These are phyloP conservation scores for Knufia petricola DNA, from an alignment of 2,329 filamentous ascomycete species.

Conservation along the genomic window DNA sequence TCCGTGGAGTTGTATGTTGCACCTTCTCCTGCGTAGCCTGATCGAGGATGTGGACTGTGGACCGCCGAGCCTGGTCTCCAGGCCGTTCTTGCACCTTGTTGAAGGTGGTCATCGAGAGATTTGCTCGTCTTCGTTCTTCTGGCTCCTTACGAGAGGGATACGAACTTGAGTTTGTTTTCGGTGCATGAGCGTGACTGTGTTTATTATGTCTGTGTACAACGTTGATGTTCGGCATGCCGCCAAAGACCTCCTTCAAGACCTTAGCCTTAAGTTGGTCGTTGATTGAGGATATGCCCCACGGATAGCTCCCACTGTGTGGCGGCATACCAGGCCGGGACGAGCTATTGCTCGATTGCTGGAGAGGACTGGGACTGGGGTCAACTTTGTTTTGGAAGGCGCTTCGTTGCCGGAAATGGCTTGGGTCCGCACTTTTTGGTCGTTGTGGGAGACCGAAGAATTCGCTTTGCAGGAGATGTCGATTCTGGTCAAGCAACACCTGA, in stretches of 20 bases:
- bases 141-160: conserved; percentile 43
- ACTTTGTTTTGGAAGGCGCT: conserved; percentile 13
- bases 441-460: conserved; percentile 62
- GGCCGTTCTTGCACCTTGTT: neutral
- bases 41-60: neutral
- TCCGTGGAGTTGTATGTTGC: neutral
- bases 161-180: conserved; percentile 44
- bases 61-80: neutral
- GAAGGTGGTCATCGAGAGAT: conserved; percentile 28
- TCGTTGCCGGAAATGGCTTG: conserved; percentile 19
- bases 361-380: neutral
- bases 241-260: conserved; percentile 84
- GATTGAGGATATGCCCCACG: conserved; percentile 83
- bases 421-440: conserved; percentile 30
- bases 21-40: conserved; percentile 15
- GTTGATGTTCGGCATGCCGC: conserved; percentile 52
- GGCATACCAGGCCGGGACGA: conserved; percentile 28
- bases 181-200: conserved; percentile 43
- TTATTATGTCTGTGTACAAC: conserved; percentile 62
- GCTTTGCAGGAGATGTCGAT: conserved; percentile 82
- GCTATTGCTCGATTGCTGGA: neutral
- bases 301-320: conserved; percentile 40
- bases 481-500: conserved; percentile 88
- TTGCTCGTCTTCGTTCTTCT: conserved; percentile 25
- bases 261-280: conserved; percentile 82